phyloP scores from a whole-genome alignment of 805 yeast genomes.

The Starmerella bombi region DNA sequence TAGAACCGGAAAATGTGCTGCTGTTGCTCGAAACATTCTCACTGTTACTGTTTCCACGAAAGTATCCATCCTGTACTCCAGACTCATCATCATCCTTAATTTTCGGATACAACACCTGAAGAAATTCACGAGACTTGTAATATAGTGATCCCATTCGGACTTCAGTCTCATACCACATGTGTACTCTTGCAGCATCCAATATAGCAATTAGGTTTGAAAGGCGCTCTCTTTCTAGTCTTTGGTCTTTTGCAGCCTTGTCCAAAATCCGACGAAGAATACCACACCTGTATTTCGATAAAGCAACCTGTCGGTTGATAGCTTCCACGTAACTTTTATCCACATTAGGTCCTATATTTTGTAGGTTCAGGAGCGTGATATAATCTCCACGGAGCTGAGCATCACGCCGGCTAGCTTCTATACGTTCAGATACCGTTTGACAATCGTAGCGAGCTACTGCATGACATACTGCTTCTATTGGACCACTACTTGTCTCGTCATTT shows the following conservation, averaged over 20 bases:
- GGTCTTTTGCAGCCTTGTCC: conserved; percentile 13
- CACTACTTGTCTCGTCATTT: not conserved
- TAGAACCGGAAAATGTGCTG: not conserved
- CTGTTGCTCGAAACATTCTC: not conserved
- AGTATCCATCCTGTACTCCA: not conserved
- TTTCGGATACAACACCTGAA: conserved; percentile 9
- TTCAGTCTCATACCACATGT: conserved; percentile 22
- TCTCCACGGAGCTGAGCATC: conserved; percentile 18
- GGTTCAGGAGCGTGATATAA: conserved; percentile 8
- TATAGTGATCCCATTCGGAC: conserved; percentile 14
- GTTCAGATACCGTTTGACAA: not conserved
- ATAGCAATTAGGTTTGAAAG: conserved; percentile 9
- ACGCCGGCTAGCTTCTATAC: conserved; percentile 8
- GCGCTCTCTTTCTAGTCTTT: conserved; percentile 9
- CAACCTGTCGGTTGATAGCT: not conserved
- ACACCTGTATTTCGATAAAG: conserved; percentile 3
- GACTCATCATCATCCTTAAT: not conserved
- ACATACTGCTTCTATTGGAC: conserved; percentile 7
- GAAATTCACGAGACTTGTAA: conserved; percentile 9
- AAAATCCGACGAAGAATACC: conserved; percentile 4
- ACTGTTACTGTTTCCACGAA: not conserved
- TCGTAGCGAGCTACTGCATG: conserved; percentile 9
- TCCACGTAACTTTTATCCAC: not conserved
- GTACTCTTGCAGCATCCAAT: conserved; percentile 12
- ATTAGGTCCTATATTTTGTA: not conserved